Conservation (phyloP, 2,329 filamentous ascomycete species). For the Mycosphaerella sp. region DNA sequence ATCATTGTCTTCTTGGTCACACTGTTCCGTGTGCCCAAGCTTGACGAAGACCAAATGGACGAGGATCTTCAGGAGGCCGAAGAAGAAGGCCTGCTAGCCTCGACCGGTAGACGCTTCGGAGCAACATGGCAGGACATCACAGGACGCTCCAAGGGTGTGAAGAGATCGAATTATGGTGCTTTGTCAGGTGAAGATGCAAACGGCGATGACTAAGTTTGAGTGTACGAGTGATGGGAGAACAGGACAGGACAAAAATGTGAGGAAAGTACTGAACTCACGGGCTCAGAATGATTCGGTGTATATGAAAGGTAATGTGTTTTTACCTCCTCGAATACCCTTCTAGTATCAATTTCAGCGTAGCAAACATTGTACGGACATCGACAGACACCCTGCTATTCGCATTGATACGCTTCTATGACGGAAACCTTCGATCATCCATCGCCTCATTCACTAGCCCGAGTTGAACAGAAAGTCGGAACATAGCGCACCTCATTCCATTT, state of each 20-base stretch:
- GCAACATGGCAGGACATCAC: constrained; percentile 87
- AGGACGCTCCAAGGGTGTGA: constrained; percentile 45
- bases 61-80: constrained; percentile 87
- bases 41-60: constrained; percentile 72
- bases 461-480: no score
- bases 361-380: background rate
- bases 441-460: no score
- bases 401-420: background rate
- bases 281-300: constrained; percentile 2
- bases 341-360: background rate
- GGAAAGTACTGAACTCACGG: constrained; percentile 5
- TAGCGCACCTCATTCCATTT: no score
- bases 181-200: constrained; percentile 1
- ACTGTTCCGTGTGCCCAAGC: constrained; percentile 70
- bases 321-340: background rate
- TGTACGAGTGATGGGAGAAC: background rate
- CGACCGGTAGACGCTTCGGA: constrained; percentile 72
- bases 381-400: background rate
- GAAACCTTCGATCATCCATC: no score
- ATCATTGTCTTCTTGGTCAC: constrained; percentile 72
- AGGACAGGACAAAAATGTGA: background rate
- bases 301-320: background rate
- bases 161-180: constrained; percentile 14
- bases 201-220: background rate
- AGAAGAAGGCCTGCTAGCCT: constrained; percentile 84